phyloP scores from a whole-genome alignment of 176 grass and related monocot genomes.

The Zoysia pacifica region DNA sequence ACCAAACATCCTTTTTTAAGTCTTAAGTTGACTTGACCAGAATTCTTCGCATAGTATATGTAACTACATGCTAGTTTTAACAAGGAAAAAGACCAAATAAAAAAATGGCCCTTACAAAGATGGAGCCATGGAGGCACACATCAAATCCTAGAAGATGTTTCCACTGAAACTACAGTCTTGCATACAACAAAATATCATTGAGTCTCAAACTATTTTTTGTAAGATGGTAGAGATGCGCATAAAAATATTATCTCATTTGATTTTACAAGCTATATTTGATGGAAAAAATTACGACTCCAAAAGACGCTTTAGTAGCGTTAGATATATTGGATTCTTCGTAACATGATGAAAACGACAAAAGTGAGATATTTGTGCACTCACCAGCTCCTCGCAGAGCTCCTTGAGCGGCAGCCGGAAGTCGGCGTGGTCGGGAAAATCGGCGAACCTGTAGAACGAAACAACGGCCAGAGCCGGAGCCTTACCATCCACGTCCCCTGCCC shows the following conservation, averaged over 20 bases:
- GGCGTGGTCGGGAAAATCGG: slow-evolving; percentile 78
- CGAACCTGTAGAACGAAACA: slow-evolving; percentile 86
- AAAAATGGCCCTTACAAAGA: neutral
- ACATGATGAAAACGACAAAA: neutral
- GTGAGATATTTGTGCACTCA: slow-evolving; percentile 36
- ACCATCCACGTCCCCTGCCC: neutral
- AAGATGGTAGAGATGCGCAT: neutral
- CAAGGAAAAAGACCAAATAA: too few species aligned
- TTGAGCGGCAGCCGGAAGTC: slow-evolving; percentile 66
- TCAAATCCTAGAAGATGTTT: too few species aligned
- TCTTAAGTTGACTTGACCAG: neutral
- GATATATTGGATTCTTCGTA: too few species aligned
- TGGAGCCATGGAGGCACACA: neutral
- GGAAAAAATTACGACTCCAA: too few species aligned
- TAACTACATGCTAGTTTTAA: too few species aligned
- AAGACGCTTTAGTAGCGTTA: too few species aligned
- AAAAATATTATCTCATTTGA: too few species aligned
- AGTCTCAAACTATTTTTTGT: neutral
- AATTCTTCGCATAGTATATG: too few species aligned
- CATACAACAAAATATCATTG: neutral
- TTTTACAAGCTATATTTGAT: too few species aligned
- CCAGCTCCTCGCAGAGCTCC: slow-evolving; percentile 79
- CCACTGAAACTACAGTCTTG: neutral
- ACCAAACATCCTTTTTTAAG: neutral
- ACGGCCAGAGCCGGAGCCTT: slow-evolving; percentile 52